phyloP scores from a whole-genome alignment of 176 grass and related monocot genomes.

The Cymbopogon citratus region DNA sequence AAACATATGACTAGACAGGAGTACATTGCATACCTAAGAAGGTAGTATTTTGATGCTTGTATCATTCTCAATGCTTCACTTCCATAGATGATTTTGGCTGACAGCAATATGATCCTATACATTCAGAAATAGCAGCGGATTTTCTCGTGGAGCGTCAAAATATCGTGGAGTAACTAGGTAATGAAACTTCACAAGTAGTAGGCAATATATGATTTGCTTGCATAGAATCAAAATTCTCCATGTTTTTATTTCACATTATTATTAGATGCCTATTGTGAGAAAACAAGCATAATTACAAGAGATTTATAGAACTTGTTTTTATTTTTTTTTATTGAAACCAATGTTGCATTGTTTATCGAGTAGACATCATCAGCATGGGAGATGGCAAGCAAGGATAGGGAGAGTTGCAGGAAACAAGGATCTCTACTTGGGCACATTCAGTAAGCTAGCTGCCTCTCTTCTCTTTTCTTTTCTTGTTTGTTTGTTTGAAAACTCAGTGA shows the following conservation, averaged over 20 bases:
- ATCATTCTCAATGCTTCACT: neutral
- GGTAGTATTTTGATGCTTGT: slow-evolving; percentile 21
- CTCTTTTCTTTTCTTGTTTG: neutral
- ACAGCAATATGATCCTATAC: neutral
- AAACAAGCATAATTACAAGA: neutral
- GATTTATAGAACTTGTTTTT: neutral
- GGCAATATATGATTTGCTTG: neutral
- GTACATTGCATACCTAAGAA: slow-evolving; percentile 55
- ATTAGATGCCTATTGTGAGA: neutral
- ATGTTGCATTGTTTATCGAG: neutral
- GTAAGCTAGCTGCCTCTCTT: slow-evolving; percentile 33
- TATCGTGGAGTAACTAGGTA: slow-evolving; percentile 75
- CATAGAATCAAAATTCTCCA: neutral
- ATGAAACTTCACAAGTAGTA: neutral
- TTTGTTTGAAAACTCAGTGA: neutral
- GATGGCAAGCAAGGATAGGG: slow-evolving; percentile 84
- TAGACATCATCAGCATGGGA: slow-evolving; percentile 73
- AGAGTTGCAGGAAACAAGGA: slow-evolving; percentile 77
- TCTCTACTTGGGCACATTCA: slow-evolving; percentile 73
- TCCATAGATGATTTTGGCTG: neutral
- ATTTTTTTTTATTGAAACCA: slow-evolving; percentile 4
- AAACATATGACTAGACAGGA: slow-evolving; percentile 73
- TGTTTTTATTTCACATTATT: neutral
- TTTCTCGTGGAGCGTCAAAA: slow-evolving; percentile 64
- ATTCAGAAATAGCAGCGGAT: slow-evolving; percentile 70